These are phyloP conservation scores for Eleusine indica DNA, from an alignment of 176 grass and related monocot genomes.

Conservation along the genomic window DNA sequence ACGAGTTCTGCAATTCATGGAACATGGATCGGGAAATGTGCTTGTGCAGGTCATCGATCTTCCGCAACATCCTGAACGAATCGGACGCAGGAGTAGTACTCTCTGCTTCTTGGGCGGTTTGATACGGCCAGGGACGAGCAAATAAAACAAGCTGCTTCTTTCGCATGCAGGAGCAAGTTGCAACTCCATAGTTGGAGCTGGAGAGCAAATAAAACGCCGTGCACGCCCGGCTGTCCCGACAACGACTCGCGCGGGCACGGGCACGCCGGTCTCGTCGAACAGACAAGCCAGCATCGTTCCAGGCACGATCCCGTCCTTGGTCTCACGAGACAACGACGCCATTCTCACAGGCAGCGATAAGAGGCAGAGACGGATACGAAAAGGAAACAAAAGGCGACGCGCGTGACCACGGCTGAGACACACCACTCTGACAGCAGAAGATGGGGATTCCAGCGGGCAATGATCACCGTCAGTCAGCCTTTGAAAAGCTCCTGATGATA, in stretches of 20 bases:
- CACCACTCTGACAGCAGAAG: not conserved
- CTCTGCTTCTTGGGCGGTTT: not conserved
- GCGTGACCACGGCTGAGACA: not conserved
- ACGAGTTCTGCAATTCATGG: not conserved
- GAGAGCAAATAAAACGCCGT: constrained; percentile 27
- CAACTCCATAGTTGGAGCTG: not conserved
- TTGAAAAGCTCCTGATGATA: constrained; percentile 11
- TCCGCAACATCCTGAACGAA: not conserved
- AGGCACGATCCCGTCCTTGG: not conserved
- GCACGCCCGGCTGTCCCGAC: constrained; percentile 37
- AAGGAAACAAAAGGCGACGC: constrained; percentile 10
- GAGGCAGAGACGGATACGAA: not conserved
- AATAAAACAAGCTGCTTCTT: not conserved
- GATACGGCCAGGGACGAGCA: not conserved
- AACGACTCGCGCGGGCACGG: not conserved
- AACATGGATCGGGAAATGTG: no score
- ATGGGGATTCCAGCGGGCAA: not conserved
- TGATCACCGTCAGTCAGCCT: constrained; percentile 27
- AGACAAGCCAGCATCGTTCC: not conserved
- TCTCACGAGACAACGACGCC: constrained; percentile 28
- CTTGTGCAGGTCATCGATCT: not conserved
- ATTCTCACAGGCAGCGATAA: not conserved
- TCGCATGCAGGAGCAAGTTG: not conserved
- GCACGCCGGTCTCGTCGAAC: constrained; percentile 13
- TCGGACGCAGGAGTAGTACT: no score